Evolutionary conservation across 2,329 filamentous ascomycete genomes (phyloP).

Genomic region (Aureobasidium sp.): DNA sequence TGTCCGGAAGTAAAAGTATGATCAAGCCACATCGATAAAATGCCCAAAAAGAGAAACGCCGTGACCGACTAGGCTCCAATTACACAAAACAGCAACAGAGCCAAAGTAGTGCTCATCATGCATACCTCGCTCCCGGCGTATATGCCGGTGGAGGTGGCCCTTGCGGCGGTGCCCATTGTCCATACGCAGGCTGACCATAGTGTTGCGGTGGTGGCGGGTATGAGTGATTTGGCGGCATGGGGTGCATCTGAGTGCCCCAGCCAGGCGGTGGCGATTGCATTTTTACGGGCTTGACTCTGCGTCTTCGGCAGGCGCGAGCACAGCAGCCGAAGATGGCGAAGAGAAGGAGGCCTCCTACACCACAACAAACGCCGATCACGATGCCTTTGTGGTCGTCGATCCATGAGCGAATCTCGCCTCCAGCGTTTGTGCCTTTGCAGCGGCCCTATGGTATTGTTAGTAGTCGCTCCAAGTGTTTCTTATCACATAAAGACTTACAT

Average conservation of each 20-base stretch:
- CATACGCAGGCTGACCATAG: neutral
- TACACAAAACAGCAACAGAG: no score
- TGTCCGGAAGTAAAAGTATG: neutral
- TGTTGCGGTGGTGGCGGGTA: slow-evolving; percentile 3
- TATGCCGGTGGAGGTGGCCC: slow-evolving; percentile 3
- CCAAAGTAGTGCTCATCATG: neutral
- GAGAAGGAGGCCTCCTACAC: slow-evolving; percentile 64
- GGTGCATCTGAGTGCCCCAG: slow-evolving; percentile 6
- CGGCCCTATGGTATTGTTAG: slow-evolving; percentile 42
- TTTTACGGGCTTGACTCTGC: neutral
- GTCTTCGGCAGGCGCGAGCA: slow-evolving; percentile 44
- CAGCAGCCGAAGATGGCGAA: slow-evolving; percentile 58
- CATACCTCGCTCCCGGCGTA: neutral
- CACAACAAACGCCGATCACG: slow-evolving; percentile 68
- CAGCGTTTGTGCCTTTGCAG: slow-evolving; percentile 62
- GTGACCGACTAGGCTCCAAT: no score
- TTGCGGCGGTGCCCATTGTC: neutral
- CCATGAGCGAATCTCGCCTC: slow-evolving; percentile 65
- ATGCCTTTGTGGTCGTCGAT: slow-evolving; percentile 68
- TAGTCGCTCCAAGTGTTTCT: neutral
- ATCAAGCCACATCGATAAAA: no score
- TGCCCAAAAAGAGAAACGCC: no score
- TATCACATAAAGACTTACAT: slow-evolving; percentile 37
- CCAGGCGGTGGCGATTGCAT: slow-evolving; percentile 15
- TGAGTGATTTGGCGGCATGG: neutral